Conservation (phyloP, 768 basidiomycete genomes). For the Trametes maxima region DNA sequence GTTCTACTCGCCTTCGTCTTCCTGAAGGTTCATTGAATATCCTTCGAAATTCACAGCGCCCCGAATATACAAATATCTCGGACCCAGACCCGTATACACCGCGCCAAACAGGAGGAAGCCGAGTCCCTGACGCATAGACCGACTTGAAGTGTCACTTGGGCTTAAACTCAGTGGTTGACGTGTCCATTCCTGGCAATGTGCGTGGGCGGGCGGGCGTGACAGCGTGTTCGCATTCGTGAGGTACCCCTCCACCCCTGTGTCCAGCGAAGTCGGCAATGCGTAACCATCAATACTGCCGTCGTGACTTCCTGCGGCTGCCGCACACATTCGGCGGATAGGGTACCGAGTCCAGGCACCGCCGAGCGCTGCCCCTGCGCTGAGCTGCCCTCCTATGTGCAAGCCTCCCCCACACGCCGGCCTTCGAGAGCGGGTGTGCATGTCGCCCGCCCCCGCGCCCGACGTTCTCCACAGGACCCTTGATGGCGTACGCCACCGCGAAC, state of each 20-base stretch:
- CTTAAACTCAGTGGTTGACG: neutral
- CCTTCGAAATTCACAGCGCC: too few species aligned
- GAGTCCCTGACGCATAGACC: neutral
- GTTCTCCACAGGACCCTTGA: slow-evolving; percentile 1
- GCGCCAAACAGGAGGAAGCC: slow-evolving; percentile 3
- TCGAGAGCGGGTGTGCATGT: neutral
- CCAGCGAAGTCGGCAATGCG: neutral
- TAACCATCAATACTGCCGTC: slow-evolving; percentile 17
- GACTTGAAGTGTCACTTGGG: neutral
- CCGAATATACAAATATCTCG: too few species aligned
- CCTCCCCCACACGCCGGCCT: neutral
- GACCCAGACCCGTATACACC: neutral
- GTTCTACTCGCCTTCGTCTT: neutral
- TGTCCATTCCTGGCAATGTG: neutral
- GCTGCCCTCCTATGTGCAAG: slow-evolving; percentile 1
- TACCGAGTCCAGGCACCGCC: slow-evolving; percentile 17
- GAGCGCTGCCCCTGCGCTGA: neutral
- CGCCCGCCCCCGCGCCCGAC: neutral
- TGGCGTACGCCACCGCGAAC: neutral
- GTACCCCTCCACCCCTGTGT: too few species aligned
- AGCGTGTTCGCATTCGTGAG: neutral
- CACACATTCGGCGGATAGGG: slow-evolving; percentile 6
- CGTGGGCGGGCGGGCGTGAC: neutral
- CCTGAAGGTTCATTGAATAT: neutral
- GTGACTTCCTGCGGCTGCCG: slow-evolving; percentile 14